A percentile compares a stretch with the other conserved stretches of the same genome.
Evolutionary conservation across 2,329 filamentous ascomycete genomes (phyloP).

Genomic region (Fusarium domesticum): DNA sequence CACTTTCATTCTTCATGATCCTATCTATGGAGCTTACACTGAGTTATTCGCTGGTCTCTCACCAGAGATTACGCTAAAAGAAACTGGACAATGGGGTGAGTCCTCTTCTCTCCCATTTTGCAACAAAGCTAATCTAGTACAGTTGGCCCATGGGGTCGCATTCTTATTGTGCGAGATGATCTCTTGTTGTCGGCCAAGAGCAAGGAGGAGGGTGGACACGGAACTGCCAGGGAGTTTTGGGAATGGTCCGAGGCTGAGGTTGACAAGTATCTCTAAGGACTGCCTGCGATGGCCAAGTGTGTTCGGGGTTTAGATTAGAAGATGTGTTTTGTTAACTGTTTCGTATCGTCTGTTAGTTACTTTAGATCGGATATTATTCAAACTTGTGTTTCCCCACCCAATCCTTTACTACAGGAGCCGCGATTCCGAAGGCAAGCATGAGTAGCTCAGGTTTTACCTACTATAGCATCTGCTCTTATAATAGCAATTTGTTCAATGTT

Average conservation of each 20-base stretch:
- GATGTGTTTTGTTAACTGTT: background rate
- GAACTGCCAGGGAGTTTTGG: constrained; percentile 36
- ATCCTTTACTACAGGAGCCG: no score
- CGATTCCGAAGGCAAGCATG: no score
- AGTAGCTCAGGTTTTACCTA: no score
- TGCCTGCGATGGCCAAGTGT: background rate
- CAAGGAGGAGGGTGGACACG: constrained; percentile 35
- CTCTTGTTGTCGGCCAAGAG: constrained; percentile 30
- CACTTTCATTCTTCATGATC: constrained; percentile 24
- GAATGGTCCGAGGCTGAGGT: constrained; percentile 40
- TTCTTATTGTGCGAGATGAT: constrained; percentile 31
- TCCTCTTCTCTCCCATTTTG: background rate
- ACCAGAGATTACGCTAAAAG: constrained; percentile 38
- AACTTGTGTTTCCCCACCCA: no score
- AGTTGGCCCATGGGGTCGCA: constrained; percentile 39
- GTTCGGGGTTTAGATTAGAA: background rate
- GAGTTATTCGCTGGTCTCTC: constrained; percentile 47
- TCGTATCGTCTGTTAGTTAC: background rate
- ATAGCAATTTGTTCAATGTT: no score
- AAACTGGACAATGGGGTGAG: constrained; percentile 17
- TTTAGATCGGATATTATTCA: no score
- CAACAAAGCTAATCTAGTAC: background rate
- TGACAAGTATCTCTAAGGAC: background rate
- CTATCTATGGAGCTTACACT: constrained; percentile 45
- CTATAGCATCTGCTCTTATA: no score